phyloP scores from a whole-genome alignment of 2,329 filamentous ascomycete genomes.

The Phialophora macrospora region DNA sequence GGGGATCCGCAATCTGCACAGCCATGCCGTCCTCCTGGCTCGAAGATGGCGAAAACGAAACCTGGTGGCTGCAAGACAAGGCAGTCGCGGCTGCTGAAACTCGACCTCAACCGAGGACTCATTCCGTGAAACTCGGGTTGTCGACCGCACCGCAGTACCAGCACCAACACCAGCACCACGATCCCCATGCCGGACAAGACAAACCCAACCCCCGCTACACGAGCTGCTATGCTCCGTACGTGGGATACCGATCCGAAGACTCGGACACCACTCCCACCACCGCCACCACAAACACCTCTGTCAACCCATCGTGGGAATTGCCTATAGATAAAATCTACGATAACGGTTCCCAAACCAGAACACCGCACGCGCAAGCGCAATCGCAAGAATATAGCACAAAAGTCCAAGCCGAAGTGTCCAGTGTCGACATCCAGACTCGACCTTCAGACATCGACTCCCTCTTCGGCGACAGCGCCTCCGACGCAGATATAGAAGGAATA shows the following conservation, averaged over 20 bases:
- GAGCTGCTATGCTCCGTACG: background rate
- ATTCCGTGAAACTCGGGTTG: background rate
- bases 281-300: background rate
- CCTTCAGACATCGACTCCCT: slow-evolving; percentile 19
- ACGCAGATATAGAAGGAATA: background rate
- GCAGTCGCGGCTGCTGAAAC: background rate
- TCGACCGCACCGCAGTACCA: background rate
- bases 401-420: background rate
- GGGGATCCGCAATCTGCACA: background rate
- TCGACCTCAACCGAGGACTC: background rate
- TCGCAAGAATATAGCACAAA: background rate
- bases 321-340: slow-evolving; percentile 5
- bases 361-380: background rate
- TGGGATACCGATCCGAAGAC: background rate
- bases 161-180: background rate
- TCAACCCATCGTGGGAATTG: background rate
- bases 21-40: background rate
- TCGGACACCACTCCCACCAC: background rate
- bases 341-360: background rate
- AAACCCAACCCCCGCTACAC: background rate
- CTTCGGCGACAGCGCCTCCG: slow-evolving; percentile 14
- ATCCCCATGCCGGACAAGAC: background rate
- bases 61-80: background rate
- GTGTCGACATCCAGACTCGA: background rate
- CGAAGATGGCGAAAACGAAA: background rate